These are phyloP conservation scores for Epichloe festucae DNA, from an alignment of 2,329 filamentous ascomycete genomes.

Conservation along the genomic window DNA sequence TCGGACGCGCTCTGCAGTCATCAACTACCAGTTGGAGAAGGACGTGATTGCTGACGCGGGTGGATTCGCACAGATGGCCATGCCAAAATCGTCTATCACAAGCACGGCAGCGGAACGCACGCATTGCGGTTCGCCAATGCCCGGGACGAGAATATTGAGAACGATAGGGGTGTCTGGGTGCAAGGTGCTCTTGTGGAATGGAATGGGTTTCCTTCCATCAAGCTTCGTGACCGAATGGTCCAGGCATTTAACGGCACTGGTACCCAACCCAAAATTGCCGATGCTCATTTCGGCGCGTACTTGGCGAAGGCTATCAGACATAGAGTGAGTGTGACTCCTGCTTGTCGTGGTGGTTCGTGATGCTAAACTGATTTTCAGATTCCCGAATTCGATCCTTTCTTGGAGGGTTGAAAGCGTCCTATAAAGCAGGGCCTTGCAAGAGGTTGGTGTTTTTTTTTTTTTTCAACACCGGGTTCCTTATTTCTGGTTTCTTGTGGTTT, in stretches of 20 bases:
- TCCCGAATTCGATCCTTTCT: background rate
- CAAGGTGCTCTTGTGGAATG: constrained; percentile 11
- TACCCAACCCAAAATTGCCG: constrained; percentile 5
- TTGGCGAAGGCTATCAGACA: constrained; percentile 5
- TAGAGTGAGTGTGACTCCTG: constrained; percentile 1
- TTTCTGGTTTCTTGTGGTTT: background rate
- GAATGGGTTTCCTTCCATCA: constrained; percentile 2
- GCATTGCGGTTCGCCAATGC: constrained; percentile 17
- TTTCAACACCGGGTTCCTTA: background rate
- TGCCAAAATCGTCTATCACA: constrained; percentile 23
- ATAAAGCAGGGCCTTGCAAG: too few species aligned
- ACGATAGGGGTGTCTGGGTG: constrained; percentile 19
- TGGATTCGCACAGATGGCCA: constrained; percentile 5
- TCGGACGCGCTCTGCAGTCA: too few species aligned
- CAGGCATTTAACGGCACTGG: constrained; percentile 1
- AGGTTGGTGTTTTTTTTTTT: too few species aligned
- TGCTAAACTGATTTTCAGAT: background rate
- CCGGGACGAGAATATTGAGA: constrained; percentile 14
- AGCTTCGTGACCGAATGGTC: constrained; percentile 7
- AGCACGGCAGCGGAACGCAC: constrained; percentile 20
- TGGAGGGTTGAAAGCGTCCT: background rate
- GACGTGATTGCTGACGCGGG: background rate
- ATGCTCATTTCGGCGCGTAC: constrained; percentile 4
- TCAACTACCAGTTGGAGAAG: too few species aligned
- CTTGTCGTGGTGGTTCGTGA: background rate